Base-by-base conservation (phyloP, 495 filamentous ascomycete genomes). In the Penicillium malachiteum region DNA sequence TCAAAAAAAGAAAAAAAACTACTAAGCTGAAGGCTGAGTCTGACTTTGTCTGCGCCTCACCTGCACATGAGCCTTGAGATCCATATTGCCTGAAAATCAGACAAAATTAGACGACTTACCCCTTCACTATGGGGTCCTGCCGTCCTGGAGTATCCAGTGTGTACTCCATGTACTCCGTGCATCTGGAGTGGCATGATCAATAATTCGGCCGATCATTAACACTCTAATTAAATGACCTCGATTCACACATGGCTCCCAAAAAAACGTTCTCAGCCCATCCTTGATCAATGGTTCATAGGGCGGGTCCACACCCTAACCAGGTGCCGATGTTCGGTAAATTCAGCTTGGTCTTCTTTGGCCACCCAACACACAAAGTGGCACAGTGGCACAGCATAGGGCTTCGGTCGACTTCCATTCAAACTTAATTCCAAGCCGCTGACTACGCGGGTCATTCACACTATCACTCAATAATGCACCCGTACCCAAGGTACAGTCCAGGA, bases 11-110 rank as follows among this genome's bases (percentile, higher is more conserved):
- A 14, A 16, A 9, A 18, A 18, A 14, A 37, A 21, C 48, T 17
- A 30, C 11, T 38, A 38, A 58, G 52, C n/a, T 6, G 2, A 62
- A 59, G 61, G 64, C 64, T 62, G 51, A 58, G 62, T 40, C 34
- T 21, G 48, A 48, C 44, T 33, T 3, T 10, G 31, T 44, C 55
- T 58, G 59, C 59, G 59, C 59, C 55, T 62, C 58, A 49, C 26
- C 5, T 18, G 48, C 5, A n/a, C 43, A 31, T 26, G 13, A 32
- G 4, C n/a, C n/a, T n/a, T 26, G 21, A 26, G 21, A 26, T 12
- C 21, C 43, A n/a, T 46, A n/a, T 9, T 42, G n/a, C n/a, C n/a
- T n/a, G n/a, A n/a, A 17, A 8, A 17, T 43, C 38, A 32, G 40
- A 39, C 45, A 16, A 46, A 52, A 43, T 44, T 18, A 43, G 9